Evolutionary conservation across 164 flowering plant species (phyloP).

Genomic region (Saururus chinensis): DNA sequence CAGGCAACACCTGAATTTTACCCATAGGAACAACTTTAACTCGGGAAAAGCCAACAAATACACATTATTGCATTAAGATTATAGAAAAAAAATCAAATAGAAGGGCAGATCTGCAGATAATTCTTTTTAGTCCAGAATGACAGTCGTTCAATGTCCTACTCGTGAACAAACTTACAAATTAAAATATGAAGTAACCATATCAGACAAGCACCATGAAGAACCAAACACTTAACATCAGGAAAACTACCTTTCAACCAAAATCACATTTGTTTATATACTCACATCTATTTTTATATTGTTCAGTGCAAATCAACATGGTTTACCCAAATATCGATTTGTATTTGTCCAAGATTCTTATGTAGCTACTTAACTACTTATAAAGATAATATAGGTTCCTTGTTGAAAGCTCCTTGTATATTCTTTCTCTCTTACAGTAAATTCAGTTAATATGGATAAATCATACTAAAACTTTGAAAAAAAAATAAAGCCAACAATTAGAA

Average conservation of each 20-base stretch:
- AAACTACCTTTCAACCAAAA: background rate
- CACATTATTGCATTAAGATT: background rate
- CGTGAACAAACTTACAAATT: no score
- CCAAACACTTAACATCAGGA: background rate
- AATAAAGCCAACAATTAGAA: no score
- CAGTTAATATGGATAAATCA: no score
- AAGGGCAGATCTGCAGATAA: no score
- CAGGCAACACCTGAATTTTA: slow-evolving; percentile 52
- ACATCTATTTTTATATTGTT: background rate
- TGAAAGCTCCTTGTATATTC: background rate
- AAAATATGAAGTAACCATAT: background rate
- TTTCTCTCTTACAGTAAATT: background rate
- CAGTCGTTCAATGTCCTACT: no score
- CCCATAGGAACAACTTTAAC: no score
- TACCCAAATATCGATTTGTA: background rate
- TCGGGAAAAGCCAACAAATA: background rate
- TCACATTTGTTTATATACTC: no score
- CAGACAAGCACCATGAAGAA: background rate
- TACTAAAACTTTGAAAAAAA: no score
- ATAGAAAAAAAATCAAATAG: background rate
- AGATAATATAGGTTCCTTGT: no score
- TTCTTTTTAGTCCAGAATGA: no score
- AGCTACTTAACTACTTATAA: no score
- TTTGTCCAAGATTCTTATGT: background rate
- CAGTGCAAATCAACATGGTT: background rate